Base-by-base conservation (phyloP, 352 stramenopile species). In the Pythium biforme region DNA sequence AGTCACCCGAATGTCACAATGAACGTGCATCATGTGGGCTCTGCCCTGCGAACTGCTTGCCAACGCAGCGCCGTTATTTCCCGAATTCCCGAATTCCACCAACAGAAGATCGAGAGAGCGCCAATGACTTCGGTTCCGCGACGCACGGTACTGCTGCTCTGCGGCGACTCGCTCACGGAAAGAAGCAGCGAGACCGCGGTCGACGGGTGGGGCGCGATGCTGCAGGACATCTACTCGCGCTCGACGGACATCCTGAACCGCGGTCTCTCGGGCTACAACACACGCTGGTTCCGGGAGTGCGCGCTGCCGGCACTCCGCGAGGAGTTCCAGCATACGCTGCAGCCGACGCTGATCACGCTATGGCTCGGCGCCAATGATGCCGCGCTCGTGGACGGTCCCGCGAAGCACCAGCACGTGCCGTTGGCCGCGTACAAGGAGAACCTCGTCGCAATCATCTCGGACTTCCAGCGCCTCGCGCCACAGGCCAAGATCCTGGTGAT, bases 141-240 rank as follows among this genome's bases (percentile, higher is more conserved):
- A 0, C 76, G 76, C 9, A 68, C 77, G 7, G 48, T 75, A 27
- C 64, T 86, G 47, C 64, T 85, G 29, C 77, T 87, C 41, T 70
- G 78, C 23, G 81, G 81, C 0, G 82, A 91, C 68, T 91, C 82
- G 51, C 78, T 91, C 50, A 91, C 81, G 17, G 61, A 91, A 59
- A 45, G 61, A 29, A 77, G 66, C 25, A 75, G 31, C 11, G 7
- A 47, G 17, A 54, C 75, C 27, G 59, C 64, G 2, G 31, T 64
- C 9, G 55, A 60, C 26, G 82, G 82, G n/a, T 91, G 79, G 64
- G 72, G 70, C 34, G 63, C 60, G 0, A 62, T 78, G 7, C 51
- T 91, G 45, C 70, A 77, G 40, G 68, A 86, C 19, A 61, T 77
- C 53, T 85, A 81, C 39, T 65, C 80, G 26, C 82, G 79, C 25